Conservation (phyloP, 2,329 filamentous ascomycete species). For the Monilinia vaccinii-corymbosi region DNA sequence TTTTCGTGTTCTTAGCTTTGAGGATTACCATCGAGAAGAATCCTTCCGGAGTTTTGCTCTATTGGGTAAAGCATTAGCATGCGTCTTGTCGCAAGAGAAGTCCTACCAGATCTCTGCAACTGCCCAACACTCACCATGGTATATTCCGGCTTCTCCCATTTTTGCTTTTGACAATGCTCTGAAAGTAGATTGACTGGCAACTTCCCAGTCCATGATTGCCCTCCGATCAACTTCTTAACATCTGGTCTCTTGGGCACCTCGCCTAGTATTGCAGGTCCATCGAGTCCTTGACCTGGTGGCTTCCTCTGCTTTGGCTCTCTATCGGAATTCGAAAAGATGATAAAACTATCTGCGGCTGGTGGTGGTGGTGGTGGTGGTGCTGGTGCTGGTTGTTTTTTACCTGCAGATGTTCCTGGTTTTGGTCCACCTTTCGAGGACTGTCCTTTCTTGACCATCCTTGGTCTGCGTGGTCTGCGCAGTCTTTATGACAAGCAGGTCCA, state of each 20-base stretch:
- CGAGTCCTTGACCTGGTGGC: constrained; percentile 15
- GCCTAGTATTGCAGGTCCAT: constrained; percentile 24
- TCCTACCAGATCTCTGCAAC: not conserved
- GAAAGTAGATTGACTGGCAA: constrained; percentile 86
- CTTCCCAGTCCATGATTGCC: constrained; percentile 95
- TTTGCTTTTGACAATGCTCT: constrained; percentile 91
- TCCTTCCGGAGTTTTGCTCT: constrained; percentile 61
- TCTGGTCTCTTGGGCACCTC: constrained; percentile 41
- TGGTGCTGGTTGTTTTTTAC: constrained; percentile 24
- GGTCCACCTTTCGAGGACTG: constrained; percentile 28
- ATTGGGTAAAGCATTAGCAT: constrained; percentile 9
- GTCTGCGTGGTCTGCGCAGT: constrained; percentile 15
- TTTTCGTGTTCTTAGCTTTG: constrained; percentile 69
- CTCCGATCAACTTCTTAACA: constrained; percentile 77
- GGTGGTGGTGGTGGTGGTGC: constrained; percentile 20
- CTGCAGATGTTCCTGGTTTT: constrained; percentile 25
- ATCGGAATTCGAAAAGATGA: constrained; percentile 49
- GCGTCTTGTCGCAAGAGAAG: not conserved
- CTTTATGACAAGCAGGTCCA: constrained; percentile 7
- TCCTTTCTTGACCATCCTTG: constrained; percentile 30
- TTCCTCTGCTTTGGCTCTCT: constrained; percentile 36
- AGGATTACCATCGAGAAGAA: constrained; percentile 77
- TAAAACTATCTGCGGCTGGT: constrained; percentile 41
- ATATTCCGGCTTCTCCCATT: constrained; percentile 92
- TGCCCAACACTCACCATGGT: constrained; percentile 49